These are phyloP conservation scores for Fusarium brachygibbosum DNA, from an alignment of 2,329 filamentous ascomycete species.

Conservation along the genomic window DNA sequence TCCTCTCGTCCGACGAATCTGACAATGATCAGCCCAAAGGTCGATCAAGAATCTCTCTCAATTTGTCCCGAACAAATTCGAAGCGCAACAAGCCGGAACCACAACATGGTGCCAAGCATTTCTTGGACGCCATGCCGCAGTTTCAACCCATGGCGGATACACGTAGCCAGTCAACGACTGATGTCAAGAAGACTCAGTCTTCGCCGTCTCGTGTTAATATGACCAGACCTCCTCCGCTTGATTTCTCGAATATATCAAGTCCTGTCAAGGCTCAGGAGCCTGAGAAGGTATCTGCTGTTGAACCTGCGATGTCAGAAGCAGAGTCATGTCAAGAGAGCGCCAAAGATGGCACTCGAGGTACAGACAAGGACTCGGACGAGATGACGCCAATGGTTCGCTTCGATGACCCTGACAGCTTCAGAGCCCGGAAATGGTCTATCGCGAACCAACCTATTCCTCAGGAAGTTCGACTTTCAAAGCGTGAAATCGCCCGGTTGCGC, in stretches of 20 bases:
- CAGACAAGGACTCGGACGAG: conserved; percentile 56
- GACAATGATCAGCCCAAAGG: conserved; percentile 61
- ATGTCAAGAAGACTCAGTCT: conserved; percentile 47
- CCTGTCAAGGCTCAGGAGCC: conserved; percentile 52
- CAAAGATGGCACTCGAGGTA: conserved; percentile 50
- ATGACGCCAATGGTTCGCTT: conserved; percentile 48
- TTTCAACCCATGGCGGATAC: conserved; percentile 58
- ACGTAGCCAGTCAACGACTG: conserved; percentile 31
- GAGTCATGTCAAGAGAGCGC: conserved; percentile 54
- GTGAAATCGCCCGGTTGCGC: conserved; percentile 84
- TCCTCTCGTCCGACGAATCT: conserved; percentile 63
- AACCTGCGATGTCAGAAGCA: conserved; percentile 56
- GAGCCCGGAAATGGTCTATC: conserved; percentile 65
- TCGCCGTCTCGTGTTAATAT: conserved; percentile 61
- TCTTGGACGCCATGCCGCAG: conserved; percentile 66
- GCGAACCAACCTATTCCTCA: conserved; percentile 59
- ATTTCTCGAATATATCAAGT: conserved; percentile 60
- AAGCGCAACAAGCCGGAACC: conserved; percentile 50
- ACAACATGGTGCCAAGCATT: conserved; percentile 58
- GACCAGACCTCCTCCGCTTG: conserved; percentile 64
- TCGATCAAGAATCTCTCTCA: conserved; percentile 54
- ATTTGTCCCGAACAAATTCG: conserved; percentile 54
- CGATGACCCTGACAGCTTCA: conserved; percentile 44
- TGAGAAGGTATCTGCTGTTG: conserved; percentile 37
- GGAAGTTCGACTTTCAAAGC: conserved; percentile 64